Conservation (phyloP, 768 basidiomycete species). For the Suillus subluteus region DNA sequence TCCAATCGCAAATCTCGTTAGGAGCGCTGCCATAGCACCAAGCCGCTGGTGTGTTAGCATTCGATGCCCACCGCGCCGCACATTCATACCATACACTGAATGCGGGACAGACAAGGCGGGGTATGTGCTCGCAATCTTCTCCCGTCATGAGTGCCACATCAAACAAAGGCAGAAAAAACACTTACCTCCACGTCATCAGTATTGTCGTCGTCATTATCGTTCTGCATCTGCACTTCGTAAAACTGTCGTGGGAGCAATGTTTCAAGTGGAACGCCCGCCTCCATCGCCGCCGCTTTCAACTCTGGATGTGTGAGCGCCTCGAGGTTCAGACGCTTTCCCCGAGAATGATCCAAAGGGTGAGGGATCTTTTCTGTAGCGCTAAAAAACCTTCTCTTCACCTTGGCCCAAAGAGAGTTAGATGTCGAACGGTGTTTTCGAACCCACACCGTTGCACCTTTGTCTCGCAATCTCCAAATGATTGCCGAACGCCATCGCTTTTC, state of each 20-base stretch:
- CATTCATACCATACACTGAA: conserved; percentile 21
- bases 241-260: conserved; percentile 50
- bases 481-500: conserved; percentile 61
- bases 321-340: conserved; percentile 64
- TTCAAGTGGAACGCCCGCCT: conserved; percentile 64
- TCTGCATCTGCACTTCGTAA: conserved; percentile 22
- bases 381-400: conserved; percentile 17
- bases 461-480: conserved; percentile 64
- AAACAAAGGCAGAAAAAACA: neutral
- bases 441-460: conserved; percentile 54
- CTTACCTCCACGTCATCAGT: conserved; percentile 2
- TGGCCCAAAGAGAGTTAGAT: conserved; percentile 15
- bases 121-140: conserved; percentile 6
- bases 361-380: conserved; percentile 15
- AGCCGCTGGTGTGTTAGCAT: conserved; percentile 60
- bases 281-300: conserved; percentile 64
- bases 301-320: conserved; percentile 53
- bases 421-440: conserved; percentile 29
- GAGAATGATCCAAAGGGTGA: conserved; percentile 19
- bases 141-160: neutral
- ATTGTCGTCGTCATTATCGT: neutral
- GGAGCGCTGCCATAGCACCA: conserved; percentile 58
- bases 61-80: conserved; percentile 1
- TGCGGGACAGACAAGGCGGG: conserved; percentile 14
- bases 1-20: conserved; percentile 55